Base-by-base conservation (phyloP, 2,329 filamentous ascomycete genomes). In the Zopfia rhizophila region DNA sequence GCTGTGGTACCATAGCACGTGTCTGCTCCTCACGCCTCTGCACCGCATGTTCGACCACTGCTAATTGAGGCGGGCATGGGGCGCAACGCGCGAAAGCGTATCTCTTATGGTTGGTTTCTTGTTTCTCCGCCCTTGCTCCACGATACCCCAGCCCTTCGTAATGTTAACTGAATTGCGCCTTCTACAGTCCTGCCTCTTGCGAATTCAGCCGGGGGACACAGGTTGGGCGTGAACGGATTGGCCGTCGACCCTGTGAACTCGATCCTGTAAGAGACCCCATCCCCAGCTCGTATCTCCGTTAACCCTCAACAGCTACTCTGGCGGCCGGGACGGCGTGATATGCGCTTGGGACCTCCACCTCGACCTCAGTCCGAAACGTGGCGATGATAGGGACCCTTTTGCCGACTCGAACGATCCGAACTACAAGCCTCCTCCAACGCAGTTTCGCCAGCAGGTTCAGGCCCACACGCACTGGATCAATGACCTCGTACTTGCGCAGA, bases 401-500 rank as follows among this genome's bases (percentile, higher is more conserved):
- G 66, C 68, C 58, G 68, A 71, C 57, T 56, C 62, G 37, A 65
- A 58, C 41, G 57, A 59, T 8, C 43, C 63, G 30, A 55, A 60
- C 53, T 59, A 63, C 56, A 71, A 70, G 48, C 66, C 67, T n/a
- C 72, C 73, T 38, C 73, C 78, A 7, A 82, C 82, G 12, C 77
- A 76, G 3, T 82, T 84, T 61, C 78, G 82, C 49, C 79, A 81
- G 52, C 83, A 89, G 68, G 83, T 87, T 12, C 86, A 89, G 68
- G 91, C 92, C 7, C 92, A 97, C 72, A 96, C 91, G 38, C 91
- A 96, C 72, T 97, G 92, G 92, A 88, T 97, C 75, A 97, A 96
- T 74, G 92, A 96, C 71, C 90, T 97, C 53, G 84, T 86, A 16
- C 82, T 96, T 42, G 88, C 88, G 6, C 84, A 91, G 66, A 84